These are phyloP conservation scores for Cinnamomum micranthum DNA, from an alignment of 164 flowering plant genomes.

Conservation along the genomic window DNA sequence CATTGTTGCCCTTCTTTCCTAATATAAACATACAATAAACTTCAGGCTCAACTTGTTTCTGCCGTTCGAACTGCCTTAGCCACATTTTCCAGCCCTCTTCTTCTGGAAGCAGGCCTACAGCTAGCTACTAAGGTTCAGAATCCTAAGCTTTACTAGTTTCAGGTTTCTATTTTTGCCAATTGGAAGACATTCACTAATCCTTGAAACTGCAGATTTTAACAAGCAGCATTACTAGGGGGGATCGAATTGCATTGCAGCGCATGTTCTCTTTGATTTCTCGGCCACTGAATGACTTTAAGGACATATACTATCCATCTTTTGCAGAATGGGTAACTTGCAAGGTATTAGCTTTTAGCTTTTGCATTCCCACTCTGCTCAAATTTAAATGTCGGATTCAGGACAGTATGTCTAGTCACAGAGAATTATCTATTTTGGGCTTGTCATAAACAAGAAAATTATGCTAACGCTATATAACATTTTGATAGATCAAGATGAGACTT, in stretches of 20 bases:
- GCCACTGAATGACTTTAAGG: conserved; percentile 75
- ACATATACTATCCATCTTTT: conserved; percentile 93
- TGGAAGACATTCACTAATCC: conserved; percentile 2
- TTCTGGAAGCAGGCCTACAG: conserved; percentile 88
- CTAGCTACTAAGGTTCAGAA: conserved; percentile 86
- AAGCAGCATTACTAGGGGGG: conserved; percentile 80
- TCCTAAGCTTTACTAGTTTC: neutral
- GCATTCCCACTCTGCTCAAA: neutral
- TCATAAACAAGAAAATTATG: neutral
- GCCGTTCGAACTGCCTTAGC: conserved; percentile 88
- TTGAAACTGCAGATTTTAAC: conserved; percentile 68
- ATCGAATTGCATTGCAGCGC: conserved; percentile 83
- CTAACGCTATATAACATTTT: neutral
- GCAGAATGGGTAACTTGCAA: conserved; percentile 99
- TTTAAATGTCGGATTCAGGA: conserved; percentile 1
- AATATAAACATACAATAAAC: conserved; percentile 13
- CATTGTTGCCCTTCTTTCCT: conserved; percentile 10
- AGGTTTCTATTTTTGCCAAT: conserved; percentile 6
- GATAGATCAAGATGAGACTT: conserved; percentile 81
- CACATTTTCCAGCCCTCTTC: conserved; percentile 71
- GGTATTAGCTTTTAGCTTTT: conserved; percentile 39
- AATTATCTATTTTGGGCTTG: neutral
- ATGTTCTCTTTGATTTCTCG: conserved; percentile 82
- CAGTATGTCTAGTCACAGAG: neutral
- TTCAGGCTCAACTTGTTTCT: conserved; percentile 90